These are phyloP conservation scores for Blastobotrys indianensis DNA, from an alignment of 1,139 yeast species.

Conservation along the genomic window DNA sequence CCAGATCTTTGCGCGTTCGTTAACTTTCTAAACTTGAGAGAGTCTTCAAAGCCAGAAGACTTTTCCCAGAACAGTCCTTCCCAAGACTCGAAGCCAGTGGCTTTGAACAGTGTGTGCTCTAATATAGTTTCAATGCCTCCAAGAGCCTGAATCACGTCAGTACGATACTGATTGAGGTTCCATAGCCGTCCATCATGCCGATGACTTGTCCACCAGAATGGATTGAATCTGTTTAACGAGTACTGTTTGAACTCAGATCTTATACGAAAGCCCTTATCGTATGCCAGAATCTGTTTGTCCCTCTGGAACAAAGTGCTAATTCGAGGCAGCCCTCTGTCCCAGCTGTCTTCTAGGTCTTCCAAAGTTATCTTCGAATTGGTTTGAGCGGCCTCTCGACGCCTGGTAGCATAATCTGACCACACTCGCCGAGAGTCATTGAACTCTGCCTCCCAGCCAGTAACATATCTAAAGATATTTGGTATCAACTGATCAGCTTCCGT, in stretches of 20 bases:
- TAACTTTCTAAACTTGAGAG: conserved; percentile 85
- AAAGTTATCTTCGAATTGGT: conserved; percentile 82
- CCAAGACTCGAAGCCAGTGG: conserved; percentile 98
- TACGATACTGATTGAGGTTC: conserved; percentile 87
- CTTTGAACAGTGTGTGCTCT: conserved; percentile 92
- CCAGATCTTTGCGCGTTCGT: conserved; percentile 98
- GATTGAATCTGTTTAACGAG: conserved; percentile 65
- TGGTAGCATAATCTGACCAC: conserved; percentile 95
- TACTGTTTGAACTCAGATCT: conserved; percentile 75
- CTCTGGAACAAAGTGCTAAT: conserved; percentile 92
- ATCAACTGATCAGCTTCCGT: conserved; percentile 71
- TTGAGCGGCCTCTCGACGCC: conserved; percentile 80
- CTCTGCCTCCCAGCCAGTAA: conserved; percentile 96
- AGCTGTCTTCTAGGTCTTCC: conserved; percentile 87
- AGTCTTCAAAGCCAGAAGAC: conserved; percentile 94
- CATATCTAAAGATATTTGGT: conserved; percentile 89
- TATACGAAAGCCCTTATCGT: conserved; percentile 89
- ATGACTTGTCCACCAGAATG: conserved; percentile 95
- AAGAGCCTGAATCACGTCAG: conserved; percentile 93
- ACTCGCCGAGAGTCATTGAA: conserved; percentile 91
- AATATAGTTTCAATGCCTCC: conserved; percentile 97
- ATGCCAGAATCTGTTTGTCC: conserved; percentile 90
- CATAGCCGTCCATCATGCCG: conserved; percentile 95
- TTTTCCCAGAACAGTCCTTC: conserved; percentile 99
- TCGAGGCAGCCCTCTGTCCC: conserved; percentile 97